Evolutionary conservation across 129 eudicot genomes (phyloP).

Genomic region (Flaveria bidentis): DNA sequence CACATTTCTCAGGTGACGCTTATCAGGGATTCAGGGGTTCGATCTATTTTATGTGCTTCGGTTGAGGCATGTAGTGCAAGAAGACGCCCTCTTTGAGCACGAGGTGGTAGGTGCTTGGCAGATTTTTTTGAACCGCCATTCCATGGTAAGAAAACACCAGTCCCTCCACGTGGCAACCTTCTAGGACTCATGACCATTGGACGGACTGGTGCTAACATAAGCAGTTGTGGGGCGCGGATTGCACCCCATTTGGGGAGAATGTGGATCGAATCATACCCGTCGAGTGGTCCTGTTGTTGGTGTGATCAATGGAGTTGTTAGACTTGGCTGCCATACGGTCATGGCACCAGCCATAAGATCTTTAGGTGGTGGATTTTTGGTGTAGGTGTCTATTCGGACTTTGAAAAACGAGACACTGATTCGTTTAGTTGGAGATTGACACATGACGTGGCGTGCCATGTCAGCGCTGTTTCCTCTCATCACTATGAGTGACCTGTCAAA

Average conservation of each 20-base stretch:
- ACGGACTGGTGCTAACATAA: constrained; percentile 74
- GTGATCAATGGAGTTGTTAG: constrained; percentile 45
- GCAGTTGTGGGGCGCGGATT: constrained; percentile 58
- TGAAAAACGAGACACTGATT: constrained; percentile 76
- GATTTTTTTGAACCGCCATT: constrained; percentile 63
- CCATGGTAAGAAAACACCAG: constrained; percentile 99
- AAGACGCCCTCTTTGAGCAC: constrained; percentile 78
- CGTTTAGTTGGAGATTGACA: constrained; percentile 74
- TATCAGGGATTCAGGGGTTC: constrained; percentile 51
- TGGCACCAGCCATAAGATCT: constrained; percentile 50
- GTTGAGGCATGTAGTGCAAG: constrained; percentile 68
- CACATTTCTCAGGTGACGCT: constrained; percentile 38
- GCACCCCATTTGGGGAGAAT: constrained; percentile 80
- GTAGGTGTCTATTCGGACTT: constrained; percentile 50
- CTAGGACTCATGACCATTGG: constrained; percentile 70
- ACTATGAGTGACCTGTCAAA: constrained; percentile 67
- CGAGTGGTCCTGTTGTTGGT: constrained; percentile 44
- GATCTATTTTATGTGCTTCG: constrained; percentile 47
- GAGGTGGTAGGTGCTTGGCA: constrained; percentile 83
- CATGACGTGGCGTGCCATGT: constrained; percentile 87
- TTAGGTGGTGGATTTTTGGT: constrained; percentile 34
- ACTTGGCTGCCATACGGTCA: constrained; percentile 84
- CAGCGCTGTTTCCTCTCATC: constrained; percentile 92
- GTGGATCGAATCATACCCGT: constrained; percentile 49
- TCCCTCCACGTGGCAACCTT: constrained; percentile 73